Conservation (phyloP, 352 stramenopile species). For the Achlya hypogyna region DNA sequence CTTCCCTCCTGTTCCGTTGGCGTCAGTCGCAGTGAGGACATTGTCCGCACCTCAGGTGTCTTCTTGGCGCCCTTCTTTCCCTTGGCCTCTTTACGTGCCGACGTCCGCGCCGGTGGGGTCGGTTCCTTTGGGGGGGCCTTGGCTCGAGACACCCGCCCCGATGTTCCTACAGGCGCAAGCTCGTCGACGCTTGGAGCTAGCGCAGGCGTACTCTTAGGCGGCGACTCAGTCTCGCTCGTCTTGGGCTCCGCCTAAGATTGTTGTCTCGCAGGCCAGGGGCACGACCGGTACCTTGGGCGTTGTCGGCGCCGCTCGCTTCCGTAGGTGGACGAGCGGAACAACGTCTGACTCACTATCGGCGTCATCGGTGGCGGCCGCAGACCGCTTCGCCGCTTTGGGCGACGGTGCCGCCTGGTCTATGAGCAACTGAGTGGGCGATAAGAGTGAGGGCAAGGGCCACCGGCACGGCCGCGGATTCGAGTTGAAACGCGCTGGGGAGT, state of each 20-base stretch:
- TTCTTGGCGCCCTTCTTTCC: neutral
- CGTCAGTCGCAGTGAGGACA: too few species aligned
- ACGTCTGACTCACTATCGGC: neutral
- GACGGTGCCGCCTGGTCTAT: neutral
- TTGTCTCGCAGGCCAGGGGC: too few species aligned
- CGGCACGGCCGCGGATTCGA: neutral
- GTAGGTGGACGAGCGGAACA: neutral
- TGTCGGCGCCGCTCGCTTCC: neutral
- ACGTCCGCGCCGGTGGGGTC: neutral
- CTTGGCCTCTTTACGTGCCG: neutral
- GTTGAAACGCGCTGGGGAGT: neutral
- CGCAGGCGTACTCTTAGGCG: neutral
- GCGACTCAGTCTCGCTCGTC: neutral
- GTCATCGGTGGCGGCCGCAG: neutral
- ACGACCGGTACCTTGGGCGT: neutral
- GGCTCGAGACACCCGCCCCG: neutral
- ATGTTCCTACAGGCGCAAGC: too few species aligned
- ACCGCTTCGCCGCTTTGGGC: neutral
- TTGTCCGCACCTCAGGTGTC: neutral
- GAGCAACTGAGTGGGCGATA: neutral
- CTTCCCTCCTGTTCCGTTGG: too few species aligned
- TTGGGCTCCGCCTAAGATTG: too few species aligned
- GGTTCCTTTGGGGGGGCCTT: neutral
- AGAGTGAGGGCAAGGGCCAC: neutral
- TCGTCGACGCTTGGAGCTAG: too few species aligned